Conservation (phyloP, 1,284 basidiomycete species). For the Bondarzewia mesenterica region DNA sequence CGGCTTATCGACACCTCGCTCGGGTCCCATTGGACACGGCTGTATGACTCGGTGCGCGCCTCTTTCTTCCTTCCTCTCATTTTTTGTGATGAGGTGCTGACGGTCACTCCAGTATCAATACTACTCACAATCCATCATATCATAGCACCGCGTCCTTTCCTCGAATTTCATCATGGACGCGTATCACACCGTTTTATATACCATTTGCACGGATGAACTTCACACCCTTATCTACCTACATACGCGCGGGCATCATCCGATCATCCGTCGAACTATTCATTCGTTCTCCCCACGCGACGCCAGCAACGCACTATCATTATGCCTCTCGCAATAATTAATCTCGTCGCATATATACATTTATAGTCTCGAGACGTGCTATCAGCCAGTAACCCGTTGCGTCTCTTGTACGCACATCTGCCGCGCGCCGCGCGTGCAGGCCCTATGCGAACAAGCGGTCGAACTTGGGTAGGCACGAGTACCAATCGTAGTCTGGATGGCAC, state of each 20-base stretch:
- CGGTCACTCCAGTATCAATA: conserved; percentile 56
- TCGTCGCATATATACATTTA: not conserved
- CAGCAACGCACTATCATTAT: conserved; percentile 2
- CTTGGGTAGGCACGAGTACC: conserved; percentile 73
- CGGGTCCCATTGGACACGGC: conserved; percentile 86
- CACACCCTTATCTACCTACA: too few species aligned
- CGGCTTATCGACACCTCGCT: conserved; percentile 80
- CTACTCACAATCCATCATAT: conserved; percentile 78
- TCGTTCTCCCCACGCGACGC: not conserved
- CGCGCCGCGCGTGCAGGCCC: conserved; percentile 25
- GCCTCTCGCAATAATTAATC: conserved; percentile 2
- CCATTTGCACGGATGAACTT: too few species aligned
- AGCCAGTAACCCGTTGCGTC: conserved; percentile 4
- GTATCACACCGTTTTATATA: too few species aligned
- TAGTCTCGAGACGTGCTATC: not conserved
- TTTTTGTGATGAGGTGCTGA: conserved; percentile 1
- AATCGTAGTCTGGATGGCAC: conserved; percentile 51
- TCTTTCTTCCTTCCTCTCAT: not conserved
- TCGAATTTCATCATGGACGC: too few species aligned
- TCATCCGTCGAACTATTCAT: too few species aligned
- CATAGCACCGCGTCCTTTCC: not conserved
- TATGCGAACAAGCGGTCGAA: conserved; percentile 55
- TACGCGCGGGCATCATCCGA: too few species aligned
- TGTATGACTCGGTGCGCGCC: conserved; percentile 79
- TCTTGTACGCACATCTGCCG: conserved; percentile 47